Base-by-base conservation (phyloP, 352 stramenopile species). In the Globisporangium paddicum region DNA sequence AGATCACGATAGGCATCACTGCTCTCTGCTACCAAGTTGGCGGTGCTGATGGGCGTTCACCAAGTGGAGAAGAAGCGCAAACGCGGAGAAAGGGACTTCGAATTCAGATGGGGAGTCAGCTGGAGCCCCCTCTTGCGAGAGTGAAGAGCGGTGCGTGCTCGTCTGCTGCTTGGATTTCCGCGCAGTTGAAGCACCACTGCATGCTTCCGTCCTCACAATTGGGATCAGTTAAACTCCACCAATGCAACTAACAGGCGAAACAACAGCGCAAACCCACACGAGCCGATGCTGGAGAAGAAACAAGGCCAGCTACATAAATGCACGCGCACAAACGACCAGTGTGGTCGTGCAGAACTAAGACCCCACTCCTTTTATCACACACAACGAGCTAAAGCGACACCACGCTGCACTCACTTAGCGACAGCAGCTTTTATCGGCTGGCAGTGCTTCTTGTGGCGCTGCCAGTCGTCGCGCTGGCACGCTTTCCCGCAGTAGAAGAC, bases 391-490 rank as follows among this genome's bases (percentile, higher is more conserved):
- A 19, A 18, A 49, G 42, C 42, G 25, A 10, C 42, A 49, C 23
- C 13, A 8, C 21, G 9, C 28, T 30, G 19, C 40, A 21, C 69
- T 54, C 47, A 54, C 26, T 54, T 54, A n/a, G 47, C 28, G 9
- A n/a, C n/a, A 41, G 47, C 47, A 8, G 47, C 47, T 54, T 19
- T 11, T 7, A 11, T 41, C 3, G 63, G 56, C 48, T 79, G 69
- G 65, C 77, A 87, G 6, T 83, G 49, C 16, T 63, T 13, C 40
- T 74, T 75, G 68, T 87, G 80, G 52, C 77, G 78, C 62, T 87
- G 86, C 81, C 81, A 91, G 69, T 91, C 77, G 42, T 73, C 61
- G 35, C 70, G 68, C 58, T 91, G 79, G 32, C 81, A 91, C 21
- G 61, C 58, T 53, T 86, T 87, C 55, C 66, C 56, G 52, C 81